A percentile compares a stretch with the other conserved stretches of the same genome.
phyloP scores from a whole-genome alignment of 139 green algal genomes.

The Haematococcus lacustris region DNA sequence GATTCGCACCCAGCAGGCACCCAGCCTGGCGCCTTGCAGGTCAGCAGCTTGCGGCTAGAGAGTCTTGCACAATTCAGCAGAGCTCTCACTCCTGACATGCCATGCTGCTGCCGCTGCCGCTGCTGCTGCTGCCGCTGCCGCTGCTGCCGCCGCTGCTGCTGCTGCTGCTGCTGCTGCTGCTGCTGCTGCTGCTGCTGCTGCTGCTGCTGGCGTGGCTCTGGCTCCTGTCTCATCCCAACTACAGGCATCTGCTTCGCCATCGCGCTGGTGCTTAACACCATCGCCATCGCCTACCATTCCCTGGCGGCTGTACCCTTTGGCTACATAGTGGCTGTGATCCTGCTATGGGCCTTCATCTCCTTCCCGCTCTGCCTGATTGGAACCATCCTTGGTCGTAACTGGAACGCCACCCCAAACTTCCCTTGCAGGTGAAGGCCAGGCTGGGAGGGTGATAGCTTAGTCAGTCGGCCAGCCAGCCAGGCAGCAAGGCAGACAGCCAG shows the following conservation, averaged over 20 bases:
- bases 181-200: neutral
- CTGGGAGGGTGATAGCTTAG: neutral
- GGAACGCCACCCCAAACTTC: slow-evolving; percentile 54
- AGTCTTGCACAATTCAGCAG: too few species aligned
- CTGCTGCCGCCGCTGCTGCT: too few species aligned
- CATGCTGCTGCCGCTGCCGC: too few species aligned
- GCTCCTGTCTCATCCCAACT: neutral
- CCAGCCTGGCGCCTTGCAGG: too few species aligned
- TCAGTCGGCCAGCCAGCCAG: too few species aligned
- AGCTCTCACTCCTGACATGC: too few species aligned
- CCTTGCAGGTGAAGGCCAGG: slow-evolving; percentile 32
- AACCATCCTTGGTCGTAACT: slow-evolving; percentile 21
- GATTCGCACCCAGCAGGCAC: too few species aligned
- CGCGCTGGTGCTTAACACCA: slow-evolving; percentile 87
- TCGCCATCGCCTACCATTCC: slow-evolving; percentile 88
- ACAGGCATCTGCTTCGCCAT: slow-evolving; percentile 66
- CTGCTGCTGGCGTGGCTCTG: neutral
- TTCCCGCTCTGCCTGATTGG: slow-evolving; percentile 88
- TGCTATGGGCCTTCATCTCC: slow-evolving; percentile 91
- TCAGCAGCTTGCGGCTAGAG: too few species aligned
- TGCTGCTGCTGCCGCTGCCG: too few species aligned
- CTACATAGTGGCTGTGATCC: slow-evolving; percentile 73
- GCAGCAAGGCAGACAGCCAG: too few species aligned
- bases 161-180: too few species aligned
- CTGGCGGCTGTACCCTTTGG: slow-evolving; percentile 88